These are phyloP conservation scores for Microglena sp. DNA, from an alignment of 139 green algal species.

Conservation along the genomic window DNA sequence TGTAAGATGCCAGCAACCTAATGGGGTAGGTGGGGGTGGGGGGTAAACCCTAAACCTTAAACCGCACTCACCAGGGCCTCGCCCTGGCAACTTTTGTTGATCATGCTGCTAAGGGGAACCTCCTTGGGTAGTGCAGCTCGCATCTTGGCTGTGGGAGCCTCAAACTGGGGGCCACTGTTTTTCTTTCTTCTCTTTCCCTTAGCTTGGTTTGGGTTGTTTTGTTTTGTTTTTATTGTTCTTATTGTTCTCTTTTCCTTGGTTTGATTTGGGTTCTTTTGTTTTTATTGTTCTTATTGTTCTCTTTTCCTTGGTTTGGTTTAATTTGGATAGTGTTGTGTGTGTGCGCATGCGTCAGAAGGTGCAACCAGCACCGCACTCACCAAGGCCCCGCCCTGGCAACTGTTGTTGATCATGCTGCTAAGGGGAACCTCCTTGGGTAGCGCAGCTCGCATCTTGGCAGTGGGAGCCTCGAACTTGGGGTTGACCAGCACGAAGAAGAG, in stretches of 20 bases:
- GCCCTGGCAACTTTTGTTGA: slow-evolving; percentile 84
- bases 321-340: too few relatives aligned
- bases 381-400: slow-evolving; percentile 69
- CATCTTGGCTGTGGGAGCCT: slow-evolving; percentile 72
- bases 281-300: too few relatives aligned
- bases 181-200: too few relatives aligned
- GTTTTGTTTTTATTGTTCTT: too few relatives aligned
- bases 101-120: slow-evolving; percentile 72
- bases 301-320: too few relatives aligned
- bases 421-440: slow-evolving; percentile 82
- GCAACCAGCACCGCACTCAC: slow-evolving; percentile 26
- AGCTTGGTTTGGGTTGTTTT: too few relatives aligned
- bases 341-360: neutral
- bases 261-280: too few relatives aligned
- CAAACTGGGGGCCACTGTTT: too few relatives aligned
- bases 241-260: too few relatives aligned
- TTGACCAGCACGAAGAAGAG: slow-evolving; percentile 92
- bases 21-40: too few relatives aligned
- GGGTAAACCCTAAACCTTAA: too few relatives aligned
- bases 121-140: slow-evolving; percentile 79
- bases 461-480: slow-evolving; percentile 75
- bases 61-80: slow-evolving; percentile 64
- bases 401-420: slow-evolving; percentile 81
- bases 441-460: slow-evolving; percentile 84
- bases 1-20: too few relatives aligned